Conservation (phyloP, 805 yeast species). For the Barnettozyma pratensis region DNA sequence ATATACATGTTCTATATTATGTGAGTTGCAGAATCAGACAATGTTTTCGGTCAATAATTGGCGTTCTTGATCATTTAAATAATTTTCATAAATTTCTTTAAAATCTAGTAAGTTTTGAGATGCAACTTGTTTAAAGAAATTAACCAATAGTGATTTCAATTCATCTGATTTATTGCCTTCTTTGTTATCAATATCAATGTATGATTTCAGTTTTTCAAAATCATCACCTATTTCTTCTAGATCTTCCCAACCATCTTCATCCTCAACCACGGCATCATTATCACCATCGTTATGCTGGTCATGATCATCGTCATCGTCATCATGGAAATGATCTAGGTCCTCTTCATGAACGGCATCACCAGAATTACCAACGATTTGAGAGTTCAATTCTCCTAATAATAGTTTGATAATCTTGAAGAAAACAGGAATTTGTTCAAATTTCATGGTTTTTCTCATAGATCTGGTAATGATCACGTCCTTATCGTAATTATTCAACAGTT, state of each 20-base stretch:
- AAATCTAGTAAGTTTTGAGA: constrained; percentile 44
- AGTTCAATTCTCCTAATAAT: constrained; percentile 60
- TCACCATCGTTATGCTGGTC: constrained; percentile 32
- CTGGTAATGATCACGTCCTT: constrained; percentile 75
- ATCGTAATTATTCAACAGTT: constrained; percentile 46
- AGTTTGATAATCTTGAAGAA: constrained; percentile 69
- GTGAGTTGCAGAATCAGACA: constrained; percentile 22
- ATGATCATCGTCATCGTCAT: constrained; percentile 25
- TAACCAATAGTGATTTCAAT: constrained; percentile 34
- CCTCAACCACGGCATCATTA: constrained; percentile 66
- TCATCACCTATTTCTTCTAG: constrained; percentile 62
- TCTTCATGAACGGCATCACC: constrained; percentile 42
- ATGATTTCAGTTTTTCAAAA: constrained; percentile 57
- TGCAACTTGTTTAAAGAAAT: constrained; percentile 54
- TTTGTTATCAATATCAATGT: constrained; percentile 37
- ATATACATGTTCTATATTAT: background rate
- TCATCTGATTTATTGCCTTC: constrained; percentile 17
- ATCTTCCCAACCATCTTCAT: constrained; percentile 70
- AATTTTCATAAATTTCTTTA: constrained; percentile 41
- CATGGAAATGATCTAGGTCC: constrained; percentile 55
- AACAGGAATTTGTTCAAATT: constrained; percentile 62
- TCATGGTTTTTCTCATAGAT: constrained; percentile 64
- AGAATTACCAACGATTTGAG: constrained; percentile 37
- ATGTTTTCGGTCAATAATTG: constrained; percentile 45
- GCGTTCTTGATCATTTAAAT: constrained; percentile 48